Evolutionary conservation across 345 rosid genomes (phyloP).

Genomic region (Hirschfeldia incana): DNA sequence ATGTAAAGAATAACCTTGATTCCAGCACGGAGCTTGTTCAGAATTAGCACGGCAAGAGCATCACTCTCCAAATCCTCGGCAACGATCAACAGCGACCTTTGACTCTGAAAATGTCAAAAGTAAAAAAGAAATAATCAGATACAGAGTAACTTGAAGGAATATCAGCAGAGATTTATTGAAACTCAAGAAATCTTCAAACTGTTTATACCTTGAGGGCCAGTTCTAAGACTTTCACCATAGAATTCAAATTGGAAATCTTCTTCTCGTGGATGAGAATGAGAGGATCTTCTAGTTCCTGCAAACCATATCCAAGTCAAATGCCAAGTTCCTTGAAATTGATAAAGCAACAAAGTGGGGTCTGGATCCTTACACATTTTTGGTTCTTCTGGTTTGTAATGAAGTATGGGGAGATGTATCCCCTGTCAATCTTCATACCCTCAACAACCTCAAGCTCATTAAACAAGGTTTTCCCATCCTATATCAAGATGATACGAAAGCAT

Average conservation of each 20-base stretch:
- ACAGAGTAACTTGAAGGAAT: neutral
- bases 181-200: neutral
- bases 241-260: constrained; percentile 78
- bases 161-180: neutral
- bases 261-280: constrained; percentile 93
- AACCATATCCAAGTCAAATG: neutral
- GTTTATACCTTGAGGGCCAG: constrained; percentile 82
- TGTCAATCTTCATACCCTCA: constrained; percentile 98
- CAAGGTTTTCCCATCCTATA: constrained; percentile 94
- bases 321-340: neutral
- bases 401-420: constrained; percentile 97
- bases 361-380: constrained; percentile 86
- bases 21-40: constrained; percentile 97
- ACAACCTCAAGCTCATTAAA: constrained; percentile 93
- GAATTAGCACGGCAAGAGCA: constrained; percentile 81
- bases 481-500: constrained; percentile 8
- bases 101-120: constrained; percentile 53
- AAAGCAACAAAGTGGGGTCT: constrained; percentile 1
- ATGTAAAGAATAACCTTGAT: constrained; percentile 63
- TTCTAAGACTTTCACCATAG: constrained; percentile 89
- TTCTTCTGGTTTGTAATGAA: constrained; percentile 84
- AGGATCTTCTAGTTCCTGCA: constrained; percentile 94
- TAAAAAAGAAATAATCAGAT: neutral
- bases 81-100: constrained; percentile 83
- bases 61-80: constrained; percentile 98